Conservation (phyloP, 306 rosid genomes). For the Acacia melanoxylon region DNA sequence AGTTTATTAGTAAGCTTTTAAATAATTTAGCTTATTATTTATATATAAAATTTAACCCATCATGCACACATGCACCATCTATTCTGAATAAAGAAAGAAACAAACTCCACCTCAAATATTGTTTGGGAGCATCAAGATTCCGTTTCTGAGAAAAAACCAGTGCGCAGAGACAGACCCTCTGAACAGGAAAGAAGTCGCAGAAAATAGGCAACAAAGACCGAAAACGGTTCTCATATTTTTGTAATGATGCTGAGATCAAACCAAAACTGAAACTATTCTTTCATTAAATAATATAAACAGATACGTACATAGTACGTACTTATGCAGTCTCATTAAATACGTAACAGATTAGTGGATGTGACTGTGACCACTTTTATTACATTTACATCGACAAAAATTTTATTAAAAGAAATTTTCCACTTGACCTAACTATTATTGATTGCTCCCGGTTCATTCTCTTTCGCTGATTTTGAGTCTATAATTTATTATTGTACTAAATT, state of each 20-base stretch:
- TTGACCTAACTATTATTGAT: too few species aligned
- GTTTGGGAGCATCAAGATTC: slow-evolving; percentile 29
- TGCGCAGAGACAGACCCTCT: slow-evolving; percentile 28
- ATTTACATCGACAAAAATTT: slow-evolving; percentile 26
- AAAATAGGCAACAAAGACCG: slow-evolving; percentile 22
- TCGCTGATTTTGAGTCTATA: too few species aligned
- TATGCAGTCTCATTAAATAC: too few species aligned
- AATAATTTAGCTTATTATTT: too few species aligned
- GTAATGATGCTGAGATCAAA: slow-evolving; percentile 15
- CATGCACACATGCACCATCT: not conserved
- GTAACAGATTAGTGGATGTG: too few species aligned
- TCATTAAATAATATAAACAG: slow-evolving; percentile 15
- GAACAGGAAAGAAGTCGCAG: slow-evolving; percentile 36
- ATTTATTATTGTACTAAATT: too few species aligned
- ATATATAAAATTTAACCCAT: too few species aligned
- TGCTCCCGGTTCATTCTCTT: too few species aligned
- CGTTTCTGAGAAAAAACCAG: slow-evolving; percentile 13
- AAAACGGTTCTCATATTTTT: slow-evolving; percentile 20
- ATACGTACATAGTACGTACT: too few species aligned
- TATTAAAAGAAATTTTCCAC: not conserved
- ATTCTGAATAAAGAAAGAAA: not conserved
- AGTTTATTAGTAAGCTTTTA: too few species aligned
- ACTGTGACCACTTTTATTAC: not conserved
- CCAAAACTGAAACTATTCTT: not conserved
- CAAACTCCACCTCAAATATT: slow-evolving; percentile 23